Evolutionary conservation across 169 alveolate genomes (phyloP).

Genomic region (Amoebophrya sp.): DNA sequence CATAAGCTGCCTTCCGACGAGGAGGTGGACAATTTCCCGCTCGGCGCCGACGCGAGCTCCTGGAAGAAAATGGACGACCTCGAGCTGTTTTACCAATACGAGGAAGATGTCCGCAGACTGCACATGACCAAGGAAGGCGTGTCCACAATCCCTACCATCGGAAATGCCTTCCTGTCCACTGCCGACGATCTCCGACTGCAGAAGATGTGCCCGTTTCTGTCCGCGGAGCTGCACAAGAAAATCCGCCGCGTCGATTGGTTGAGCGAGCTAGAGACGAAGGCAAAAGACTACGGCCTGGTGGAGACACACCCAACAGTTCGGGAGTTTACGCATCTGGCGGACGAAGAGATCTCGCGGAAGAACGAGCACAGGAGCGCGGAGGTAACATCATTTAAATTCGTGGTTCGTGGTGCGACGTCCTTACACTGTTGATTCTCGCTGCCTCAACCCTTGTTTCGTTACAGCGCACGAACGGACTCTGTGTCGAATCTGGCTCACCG

Average conservation of each 20-base stretch:
- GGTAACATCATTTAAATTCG: too few relatives aligned
- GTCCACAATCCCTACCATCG: neutral
- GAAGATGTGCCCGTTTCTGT: neutral
- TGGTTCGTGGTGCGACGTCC: too few relatives aligned
- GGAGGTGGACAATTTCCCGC: too few relatives aligned
- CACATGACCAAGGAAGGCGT: neutral
- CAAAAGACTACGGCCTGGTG: neutral
- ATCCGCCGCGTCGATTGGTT: neutral
- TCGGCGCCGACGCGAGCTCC: too few relatives aligned
- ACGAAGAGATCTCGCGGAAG: neutral
- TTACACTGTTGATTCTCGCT: too few relatives aligned
- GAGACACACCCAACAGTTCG: neutral
- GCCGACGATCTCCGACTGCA: neutral
- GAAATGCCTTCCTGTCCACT: neutral
- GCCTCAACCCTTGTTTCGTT: too few relatives aligned
- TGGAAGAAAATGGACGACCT: neutral
- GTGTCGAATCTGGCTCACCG: too few relatives aligned
- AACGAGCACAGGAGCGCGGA: neutral
- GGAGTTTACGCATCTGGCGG: neutral
- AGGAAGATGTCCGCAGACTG: neutral
- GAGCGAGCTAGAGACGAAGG: neutral
- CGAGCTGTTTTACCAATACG: neutral
- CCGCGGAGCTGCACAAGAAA: neutral
- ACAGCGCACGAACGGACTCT: too few relatives aligned
- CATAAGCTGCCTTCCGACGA: too few relatives aligned